These are phyloP conservation scores for Colletotrichum orchidophilum DNA, from an alignment of 2,329 filamentous ascomycete genomes.

Conservation along the genomic window DNA sequence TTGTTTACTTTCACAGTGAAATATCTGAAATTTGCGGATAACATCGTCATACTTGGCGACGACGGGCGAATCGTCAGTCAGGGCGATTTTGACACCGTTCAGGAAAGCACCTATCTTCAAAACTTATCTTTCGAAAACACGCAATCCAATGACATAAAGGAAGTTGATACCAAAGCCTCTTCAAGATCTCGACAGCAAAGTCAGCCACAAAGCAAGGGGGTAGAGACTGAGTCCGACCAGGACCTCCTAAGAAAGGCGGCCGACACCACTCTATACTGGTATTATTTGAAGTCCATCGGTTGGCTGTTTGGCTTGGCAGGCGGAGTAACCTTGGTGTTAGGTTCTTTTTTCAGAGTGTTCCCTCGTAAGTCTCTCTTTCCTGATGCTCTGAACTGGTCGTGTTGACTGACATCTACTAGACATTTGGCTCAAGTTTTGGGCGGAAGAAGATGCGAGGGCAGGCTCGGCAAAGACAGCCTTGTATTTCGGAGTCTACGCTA, in stretches of 20 bases:
- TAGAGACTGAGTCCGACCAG: neutral
- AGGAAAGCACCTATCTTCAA: neutral
- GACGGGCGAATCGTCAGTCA: neutral
- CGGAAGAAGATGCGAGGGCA: conserved; percentile 31
- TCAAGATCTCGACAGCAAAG: neutral
- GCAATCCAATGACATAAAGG: neutral
- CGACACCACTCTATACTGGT: conserved; percentile 18
- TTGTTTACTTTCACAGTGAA: neutral
- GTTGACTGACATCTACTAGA: neutral
- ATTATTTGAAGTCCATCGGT: conserved; percentile 23
- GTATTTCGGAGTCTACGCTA: conserved; percentile 39
- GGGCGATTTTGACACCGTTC: neutral
- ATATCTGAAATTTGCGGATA: neutral
- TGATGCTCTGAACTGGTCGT: accelerated
- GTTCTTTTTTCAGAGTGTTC: conserved; percentile 5
- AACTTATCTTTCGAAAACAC: conserved; percentile 2
- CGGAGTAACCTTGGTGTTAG: neutral
- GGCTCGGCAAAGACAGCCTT: conserved; percentile 33
- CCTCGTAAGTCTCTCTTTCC: neutral
- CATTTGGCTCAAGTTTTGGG: conserved; percentile 34
- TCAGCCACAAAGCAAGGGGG: neutral
- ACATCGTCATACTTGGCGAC: conserved; percentile 16
- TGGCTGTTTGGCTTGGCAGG: conserved; percentile 20
- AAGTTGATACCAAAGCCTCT: neutral
- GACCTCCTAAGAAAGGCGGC: conserved; percentile 16